A percentile compares a stretch with the other conserved stretches of the same genome.
Conservation (phyloP, 1,284 basidiomycete species). For the Cutaneotrichosporon daszewskae region DNA sequence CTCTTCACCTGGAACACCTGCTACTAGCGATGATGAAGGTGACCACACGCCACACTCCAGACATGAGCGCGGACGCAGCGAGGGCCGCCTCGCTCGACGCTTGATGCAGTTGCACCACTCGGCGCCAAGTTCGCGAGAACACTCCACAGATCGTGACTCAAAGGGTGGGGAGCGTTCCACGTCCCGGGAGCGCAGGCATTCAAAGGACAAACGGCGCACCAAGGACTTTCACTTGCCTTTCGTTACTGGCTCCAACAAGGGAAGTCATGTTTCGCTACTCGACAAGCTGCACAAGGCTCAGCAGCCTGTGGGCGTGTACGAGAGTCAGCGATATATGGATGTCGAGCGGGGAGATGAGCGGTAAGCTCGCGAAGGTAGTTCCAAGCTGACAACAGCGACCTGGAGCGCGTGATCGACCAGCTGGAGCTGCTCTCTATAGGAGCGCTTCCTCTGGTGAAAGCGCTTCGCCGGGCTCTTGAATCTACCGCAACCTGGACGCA, state of each 20-base stretch:
- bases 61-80: not conserved
- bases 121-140: not conserved
- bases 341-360: constrained; percentile 54
- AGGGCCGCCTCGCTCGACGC: not conserved
- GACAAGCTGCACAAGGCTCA: constrained; percentile 46
- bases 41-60: not conserved
- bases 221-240: not conserved
- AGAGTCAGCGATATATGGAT: constrained; percentile 69
- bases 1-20: not conserved
- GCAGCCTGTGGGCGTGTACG: constrained; percentile 71
- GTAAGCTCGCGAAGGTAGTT: not conserved
- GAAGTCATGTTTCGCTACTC: constrained; percentile 34
- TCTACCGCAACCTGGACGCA: constrained; percentile 25
- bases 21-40: not conserved
- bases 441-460: constrained; percentile 53
- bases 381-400: constrained; percentile 37
- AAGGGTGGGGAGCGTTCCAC: not conserved
- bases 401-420: constrained; percentile 53
- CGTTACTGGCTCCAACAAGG: constrained; percentile 6
- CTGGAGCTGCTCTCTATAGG: constrained; percentile 57
- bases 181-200: not conserved
- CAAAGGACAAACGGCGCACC: not conserved
- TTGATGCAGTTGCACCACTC: constrained; percentile 1
- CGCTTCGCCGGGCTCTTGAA: constrained; percentile 27
- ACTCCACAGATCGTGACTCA: too few species aligned